A percentile compares a stretch with the other conserved stretches of the same genome.
Evolutionary conservation across 2,329 filamentous ascomycete species (phyloP).

Genomic region (Akanthomyces muscarius): DNA sequence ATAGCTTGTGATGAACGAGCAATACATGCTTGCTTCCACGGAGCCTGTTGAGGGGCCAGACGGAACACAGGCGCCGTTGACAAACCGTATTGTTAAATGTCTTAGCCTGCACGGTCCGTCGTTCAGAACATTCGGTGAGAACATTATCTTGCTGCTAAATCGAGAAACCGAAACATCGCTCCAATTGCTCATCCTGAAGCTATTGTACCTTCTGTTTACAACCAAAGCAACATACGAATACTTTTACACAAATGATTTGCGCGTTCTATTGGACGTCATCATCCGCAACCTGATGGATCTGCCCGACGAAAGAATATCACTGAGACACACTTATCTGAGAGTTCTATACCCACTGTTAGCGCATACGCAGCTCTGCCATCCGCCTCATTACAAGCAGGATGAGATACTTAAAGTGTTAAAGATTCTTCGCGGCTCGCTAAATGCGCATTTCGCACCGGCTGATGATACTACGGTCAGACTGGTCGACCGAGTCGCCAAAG

Average conservation of each 20-base stretch:
- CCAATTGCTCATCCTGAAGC: conserved; percentile 92
- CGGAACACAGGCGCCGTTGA: conserved; percentile 51
- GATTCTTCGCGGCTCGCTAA: conserved; percentile 62
- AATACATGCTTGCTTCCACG: conserved; percentile 83
- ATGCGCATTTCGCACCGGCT: conserved; percentile 72
- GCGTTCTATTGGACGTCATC: conserved; percentile 91
- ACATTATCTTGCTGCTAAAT: conserved; percentile 91
- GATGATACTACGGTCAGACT: conserved; percentile 77
- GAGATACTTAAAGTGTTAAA: conserved; percentile 75
- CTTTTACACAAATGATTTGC: conserved; percentile 96
- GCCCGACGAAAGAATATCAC: conserved; percentile 70
- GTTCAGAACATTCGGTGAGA: conserved; percentile 95
- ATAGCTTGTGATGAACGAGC: conserved; percentile 91
- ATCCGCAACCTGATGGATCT: conserved; percentile 95
- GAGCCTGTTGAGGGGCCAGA: conserved; percentile 29
- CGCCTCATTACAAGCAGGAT: conserved; percentile 86
- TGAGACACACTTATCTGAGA: conserved; percentile 91
- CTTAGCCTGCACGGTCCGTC: conserved; percentile 73
- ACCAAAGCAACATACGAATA: conserved; percentile 91
- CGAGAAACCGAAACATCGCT: conserved; percentile 91
- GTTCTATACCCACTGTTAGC: conserved; percentile 87
- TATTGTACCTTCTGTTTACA: conserved; percentile 92
- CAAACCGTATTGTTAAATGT: conserved; percentile 90
- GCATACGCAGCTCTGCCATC: conserved; percentile 82
- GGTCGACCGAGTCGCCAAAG: conserved; percentile 69